Percentiles rank a stretch among this genome's conserved stretches.
These are phyloP conservation scores for Cercospora zeina DNA, from an alignment of 2,329 filamentous ascomycete species.

Conservation along the genomic window DNA sequence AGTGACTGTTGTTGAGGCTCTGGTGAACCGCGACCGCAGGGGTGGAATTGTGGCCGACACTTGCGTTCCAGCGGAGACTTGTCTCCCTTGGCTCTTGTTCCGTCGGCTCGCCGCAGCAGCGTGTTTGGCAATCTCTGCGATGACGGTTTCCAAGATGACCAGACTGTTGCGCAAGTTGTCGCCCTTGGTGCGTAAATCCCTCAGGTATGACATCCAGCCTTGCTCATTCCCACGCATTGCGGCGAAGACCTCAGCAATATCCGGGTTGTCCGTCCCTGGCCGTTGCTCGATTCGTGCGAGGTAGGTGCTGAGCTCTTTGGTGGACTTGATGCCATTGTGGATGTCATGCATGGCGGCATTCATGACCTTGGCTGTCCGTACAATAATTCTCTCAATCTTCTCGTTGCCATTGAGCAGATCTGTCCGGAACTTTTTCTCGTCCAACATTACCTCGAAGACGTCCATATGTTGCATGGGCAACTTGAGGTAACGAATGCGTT, in stretches of 20 bases:
- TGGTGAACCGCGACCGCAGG: conserved; percentile 26
- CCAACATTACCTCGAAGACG: conserved; percentile 83
- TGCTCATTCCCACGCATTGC: conserved; percentile 93
- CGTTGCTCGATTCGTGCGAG: conserved; percentile 59
- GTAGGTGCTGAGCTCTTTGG: conserved; percentile 74
- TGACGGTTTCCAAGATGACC: conserved; percentile 70
- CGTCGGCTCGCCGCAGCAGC: conserved; percentile 80
- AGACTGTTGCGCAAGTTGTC: conserved; percentile 69
- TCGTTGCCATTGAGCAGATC: conserved; percentile 86
- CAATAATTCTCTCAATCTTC: conserved; percentile 84
- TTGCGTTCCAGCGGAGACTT: conserved; percentile 20
- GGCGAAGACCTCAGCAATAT: conserved; percentile 72
- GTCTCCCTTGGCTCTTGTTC: conserved; percentile 45
- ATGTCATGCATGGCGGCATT: conserved; percentile 78
- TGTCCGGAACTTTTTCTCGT: conserved; percentile 76
- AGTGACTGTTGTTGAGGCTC: conserved; percentile 5
- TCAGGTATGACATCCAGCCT: conserved; percentile 81
- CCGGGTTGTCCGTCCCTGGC: conserved; percentile 58
- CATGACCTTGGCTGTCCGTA: conserved; percentile 73
- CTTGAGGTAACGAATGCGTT: conserved; percentile 76
- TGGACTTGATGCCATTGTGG: conserved; percentile 72
- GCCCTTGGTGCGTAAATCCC: conserved; percentile 71
- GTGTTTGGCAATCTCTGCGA: conserved; percentile 81
- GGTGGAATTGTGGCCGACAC: conserved; percentile 7
- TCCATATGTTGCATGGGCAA: conserved; percentile 79